Evolutionary conservation across 83 land plant genomes (phyloP), one percentile per base, ranked within the genome.

Genomic region (Thuja plicata): DNA sequence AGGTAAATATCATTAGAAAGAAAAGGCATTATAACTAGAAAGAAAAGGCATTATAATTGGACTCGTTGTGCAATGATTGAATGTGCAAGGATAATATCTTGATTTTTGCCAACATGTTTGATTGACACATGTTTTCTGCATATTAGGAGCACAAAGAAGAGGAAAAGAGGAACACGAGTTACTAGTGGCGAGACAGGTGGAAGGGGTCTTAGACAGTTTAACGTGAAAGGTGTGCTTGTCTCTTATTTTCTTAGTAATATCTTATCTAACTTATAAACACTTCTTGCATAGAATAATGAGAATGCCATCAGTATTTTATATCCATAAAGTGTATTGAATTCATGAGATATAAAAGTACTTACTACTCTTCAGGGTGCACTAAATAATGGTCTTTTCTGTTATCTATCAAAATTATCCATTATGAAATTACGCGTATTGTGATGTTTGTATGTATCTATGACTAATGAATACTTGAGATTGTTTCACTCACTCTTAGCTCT

Each of bases 181-280:
- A 91, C 92, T 50, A 93, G 91, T 74, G 94, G 94, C 57, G 98
- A 96, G 89, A 96, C 95, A 85, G 93, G 93, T 90, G 97, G 97
- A 0, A 95, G 97, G 89, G 98, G 98, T 74, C 94, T 96, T 27
- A 97, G 98, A n/a, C 98, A 96, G 86, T 96, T 96, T 92, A 96
- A 97, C 90, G 95, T 96, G 98, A 96, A 94, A 95, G 98, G 98
- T 96, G 78, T 52, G 60, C 19, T 9, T 54, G 45, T 43, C 35
- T 74, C 57, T 74, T 60, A n/a, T 4, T 83, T 73, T 40, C 76
- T 41, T 30, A 77, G 7, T 46, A 48, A 71, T 52, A 45, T 86
- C 21, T 37, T 77, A 35, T 80, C 48, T 74, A n/a, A 9, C 86
- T 11, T 78, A 52, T 81, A 13, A n/a, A 80, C n/a, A 8, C 40